phyloP scores from a whole-genome alignment of 2,329 filamentous ascomycete genomes.

The Talaromyces sp. region DNA sequence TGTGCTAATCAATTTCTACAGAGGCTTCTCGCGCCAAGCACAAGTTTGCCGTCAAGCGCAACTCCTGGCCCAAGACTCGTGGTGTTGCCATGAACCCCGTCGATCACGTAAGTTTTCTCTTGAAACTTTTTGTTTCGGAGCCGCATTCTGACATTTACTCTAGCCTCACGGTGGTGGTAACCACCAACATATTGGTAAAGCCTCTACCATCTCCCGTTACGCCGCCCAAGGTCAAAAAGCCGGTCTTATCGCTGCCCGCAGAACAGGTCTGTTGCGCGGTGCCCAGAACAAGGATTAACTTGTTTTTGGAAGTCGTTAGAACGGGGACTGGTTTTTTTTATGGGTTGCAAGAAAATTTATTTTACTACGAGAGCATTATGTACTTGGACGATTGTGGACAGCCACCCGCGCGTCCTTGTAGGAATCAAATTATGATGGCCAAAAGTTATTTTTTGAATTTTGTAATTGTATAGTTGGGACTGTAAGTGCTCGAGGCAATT shows the following conservation, averaged over 20 bases:
- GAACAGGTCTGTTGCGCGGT: constrained; percentile 99
- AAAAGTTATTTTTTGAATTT: constrained; percentile 14
- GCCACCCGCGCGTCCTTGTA: constrained; percentile 34
- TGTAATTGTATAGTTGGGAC: not conserved
- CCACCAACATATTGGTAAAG: constrained; percentile 99
- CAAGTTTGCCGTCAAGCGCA: constrained; percentile 99
- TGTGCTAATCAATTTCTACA: constrained; percentile 48
- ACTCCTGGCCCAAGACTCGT: constrained; percentile 99
- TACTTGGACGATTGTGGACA: constrained; percentile 39
- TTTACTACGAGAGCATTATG: constrained; percentile 38
- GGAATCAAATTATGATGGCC: constrained; percentile 31
- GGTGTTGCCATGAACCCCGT: constrained; percentile 99
- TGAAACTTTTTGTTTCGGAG: not conserved
- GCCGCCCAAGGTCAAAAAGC: constrained; percentile 99
- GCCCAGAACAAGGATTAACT: constrained; percentile 73
- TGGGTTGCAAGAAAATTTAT: constrained; percentile 32
- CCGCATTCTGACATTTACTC: constrained; percentile 18
- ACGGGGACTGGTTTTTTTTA: constrained; percentile 55
- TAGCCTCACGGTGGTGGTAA: constrained; percentile 96
- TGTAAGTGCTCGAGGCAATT: not conserved
- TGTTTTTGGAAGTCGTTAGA: constrained; percentile 69
- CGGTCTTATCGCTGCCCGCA: constrained; percentile 98
- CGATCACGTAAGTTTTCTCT: constrained; percentile 66
- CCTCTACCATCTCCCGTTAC: constrained; percentile 98
- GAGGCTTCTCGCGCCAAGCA: constrained; percentile 99